Base-by-base conservation (phyloP, 2,329 filamentous ascomycete genomes). In the Ophiostoma triangulosporum region DNA sequence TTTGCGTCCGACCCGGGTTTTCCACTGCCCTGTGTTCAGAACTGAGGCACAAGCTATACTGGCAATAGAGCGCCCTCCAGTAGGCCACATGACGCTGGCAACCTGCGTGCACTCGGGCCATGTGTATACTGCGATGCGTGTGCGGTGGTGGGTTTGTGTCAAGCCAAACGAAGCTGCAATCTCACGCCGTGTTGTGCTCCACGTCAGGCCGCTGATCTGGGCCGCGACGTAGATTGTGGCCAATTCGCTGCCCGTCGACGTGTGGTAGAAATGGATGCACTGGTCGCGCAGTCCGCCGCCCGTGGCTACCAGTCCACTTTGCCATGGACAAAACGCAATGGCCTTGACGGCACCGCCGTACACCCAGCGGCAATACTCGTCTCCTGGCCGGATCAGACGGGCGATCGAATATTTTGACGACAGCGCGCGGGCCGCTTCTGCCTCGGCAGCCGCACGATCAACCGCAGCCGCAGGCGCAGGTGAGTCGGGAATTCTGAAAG, bases 301-400 rank as follows among this genome's bases (percentile, higher is more conserved):
- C 1, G 91, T 94, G 14, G 93, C 93, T 36, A 98, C 69, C 4
- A 98, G 75, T 3, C 84, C 86, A 24, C 86, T 80, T 54, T 91
- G 86, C 91, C 90, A 98, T 0, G 93, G 91, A 58, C 91, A 95
- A 68, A 97, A 97, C 2, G 93, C 89, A 60, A 97, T 93, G 31
- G 93, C 93, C 68, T 98, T 98, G 60, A 97, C 86, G 2, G 93
- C 93, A 0, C 91, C 91, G 26, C 80, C 80, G 65, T 98, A 88
- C 11, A 73, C 67, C 78, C 88, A 93, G 31, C 77, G 77, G 65
- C 95, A 81, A 61, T 77, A 83, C 62, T 86, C 80, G 29, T 51
- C 54, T 7, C 12, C 50, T 38, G 20, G 43, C 29, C 5, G 17
- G 26, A 29, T 17, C 7, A 29, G 24, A 11, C 43, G 43, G 43